phyloP scores from a whole-genome alignment of 257 asterid genomes.

The Solanum rostratum region DNA sequence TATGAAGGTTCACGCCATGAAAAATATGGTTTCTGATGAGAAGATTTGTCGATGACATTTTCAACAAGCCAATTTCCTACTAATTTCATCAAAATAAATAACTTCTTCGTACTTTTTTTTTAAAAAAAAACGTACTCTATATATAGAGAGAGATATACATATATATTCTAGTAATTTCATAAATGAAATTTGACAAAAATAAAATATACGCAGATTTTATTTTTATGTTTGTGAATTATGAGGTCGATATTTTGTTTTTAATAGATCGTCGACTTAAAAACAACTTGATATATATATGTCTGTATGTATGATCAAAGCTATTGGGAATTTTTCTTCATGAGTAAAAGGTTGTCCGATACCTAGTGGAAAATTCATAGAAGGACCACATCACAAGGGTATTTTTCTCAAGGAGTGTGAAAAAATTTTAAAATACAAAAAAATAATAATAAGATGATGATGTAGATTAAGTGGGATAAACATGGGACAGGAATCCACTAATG shows the following conservation, averaged over 20 bases:
- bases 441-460: not conserved
- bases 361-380: not conserved
- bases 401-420: not conserved
- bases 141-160: too few species aligned
- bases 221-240: not conserved
- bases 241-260: not conserved
- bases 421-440: too few species aligned
- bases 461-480: not conserved
- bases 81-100: not conserved
- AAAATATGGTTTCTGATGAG: not conserved
- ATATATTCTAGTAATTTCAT: too few species aligned
- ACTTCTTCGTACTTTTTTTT: not conserved
- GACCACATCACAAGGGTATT: too few species aligned
- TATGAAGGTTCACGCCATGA: not conserved
- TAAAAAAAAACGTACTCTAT: too few species aligned
- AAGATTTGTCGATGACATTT: not conserved
- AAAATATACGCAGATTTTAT: too few species aligned
- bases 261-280: not conserved
- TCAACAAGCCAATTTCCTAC: not conserved
- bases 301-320: not conserved
- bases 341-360: too few species aligned
- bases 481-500: not conserved
- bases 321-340: not conserved
- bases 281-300: too few species aligned
- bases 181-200: too few species aligned